Base-by-base conservation (phyloP, 2,329 filamentous ascomycete genomes). In the Cryphonectria nitschkei region DNA sequence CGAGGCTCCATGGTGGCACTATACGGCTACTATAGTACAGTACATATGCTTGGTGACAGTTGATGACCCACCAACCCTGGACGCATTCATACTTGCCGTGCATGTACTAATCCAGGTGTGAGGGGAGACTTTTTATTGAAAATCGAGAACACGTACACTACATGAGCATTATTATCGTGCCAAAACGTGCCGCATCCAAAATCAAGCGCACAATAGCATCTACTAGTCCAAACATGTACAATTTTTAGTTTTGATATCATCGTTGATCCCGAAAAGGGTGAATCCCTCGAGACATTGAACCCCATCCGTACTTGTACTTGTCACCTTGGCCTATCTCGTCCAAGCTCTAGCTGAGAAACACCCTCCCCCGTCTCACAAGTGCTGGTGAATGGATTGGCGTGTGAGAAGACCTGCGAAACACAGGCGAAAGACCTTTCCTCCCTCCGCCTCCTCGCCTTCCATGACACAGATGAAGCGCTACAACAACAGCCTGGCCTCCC, bases 111-210 rank as follows among this genome's bases (percentile, higher is more conserved):
- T 54, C 16, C n/a, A 34, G 14, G 16, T 14, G 26, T 69, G 32
- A 61, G 61, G 56, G 56, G 69, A 62, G 67, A 62, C 41, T 71
- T 67, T 50, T 46, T n/a, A 19, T 65, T 43, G 34, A 68, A 43
- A 62, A 58, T 66, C 60, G 54, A 39, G 50, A 41, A 63, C 65
- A 71, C 66, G 63, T 69, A 71, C 66, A 71, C 71, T 71, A 68
- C 50, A 67, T 61, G 32, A 58, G 37, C 32, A 68, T 29, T 26
- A 63, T 34, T 58, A 65, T 29, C 39, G 43, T 56, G 58, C 63
- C 46, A 64, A 41, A 29, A 61, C 29, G 69, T 37, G 43, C 29
- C 11, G 63, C 16, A 32, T 29, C 26, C 43, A 13, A 46, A 52
- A 52, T 29, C 43, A 34, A 22, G 26, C 19, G 22, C 26, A 29